Evolutionary conservation across 306 rosid species (phyloP), one percentile per base, ranked within the genome.

Genomic region (Senna siamea): DNA sequence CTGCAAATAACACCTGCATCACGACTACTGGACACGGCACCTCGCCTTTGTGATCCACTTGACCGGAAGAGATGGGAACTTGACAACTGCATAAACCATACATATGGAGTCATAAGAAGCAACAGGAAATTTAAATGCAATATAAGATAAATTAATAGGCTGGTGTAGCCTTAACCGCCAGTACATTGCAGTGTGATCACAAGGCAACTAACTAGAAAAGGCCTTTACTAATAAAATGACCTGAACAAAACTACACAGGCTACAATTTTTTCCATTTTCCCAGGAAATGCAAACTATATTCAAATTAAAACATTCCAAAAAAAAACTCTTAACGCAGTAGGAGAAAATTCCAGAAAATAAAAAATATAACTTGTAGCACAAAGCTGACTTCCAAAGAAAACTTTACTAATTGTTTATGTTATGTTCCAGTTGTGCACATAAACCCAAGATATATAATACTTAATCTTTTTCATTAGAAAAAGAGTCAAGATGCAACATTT

Each of bases 1-100:
- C 84, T 69, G 77, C 88, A 64, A 14, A 76, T 40, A 35, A 64
- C 60, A 13, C 48, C 78, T 75, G 89, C 87, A 82, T 94, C 96
- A 4, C 89, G 96, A 70, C 78, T 87, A 85, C 89, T 83, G 38
- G 96, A 82, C 28, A 88, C 79, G 15, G 81, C 96, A 41, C 88
- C 91, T 80, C 95, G 90, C 79, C 97, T 89, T 20, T 92, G 62
- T 23, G 99, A 88, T 79, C 92, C 95, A 77, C 90, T 86, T 69
- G 99, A 53, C 59, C 86, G 87, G 65, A 82, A 41, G 56, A 88
- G 60, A 78, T 79, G 87, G 46, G 93, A 84, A 77, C 89, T 73
- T 51, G 93, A 66, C 74, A 85, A 64, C 98, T 94, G 90, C 80
- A 82, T 50, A 55, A 22, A 79, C 64, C 68, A 76, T 48, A 57